phyloP scores from a whole-genome alignment of 306 rosid genomes.

The Sechiopsis laciniata region DNA sequence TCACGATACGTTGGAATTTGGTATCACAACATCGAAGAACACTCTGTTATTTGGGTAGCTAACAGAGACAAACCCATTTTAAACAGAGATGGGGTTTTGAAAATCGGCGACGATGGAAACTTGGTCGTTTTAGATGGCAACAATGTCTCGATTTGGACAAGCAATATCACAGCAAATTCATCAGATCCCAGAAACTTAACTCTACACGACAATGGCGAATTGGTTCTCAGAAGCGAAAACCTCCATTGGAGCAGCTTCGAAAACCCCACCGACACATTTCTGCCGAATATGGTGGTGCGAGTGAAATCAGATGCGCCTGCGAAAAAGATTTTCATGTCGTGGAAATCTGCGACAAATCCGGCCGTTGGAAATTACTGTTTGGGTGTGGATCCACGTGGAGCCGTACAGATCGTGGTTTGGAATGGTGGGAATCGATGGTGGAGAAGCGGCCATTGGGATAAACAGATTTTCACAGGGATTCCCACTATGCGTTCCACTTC shows the following conservation, averaged over 20 bases:
- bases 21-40: constrained; percentile 37
- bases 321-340: constrained; percentile 37
- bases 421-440: constrained; percentile 45
- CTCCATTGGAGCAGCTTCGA: constrained; percentile 54
- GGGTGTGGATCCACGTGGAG: constrained; percentile 62
- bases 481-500: constrained; percentile 32
- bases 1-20: constrained; percentile 63
- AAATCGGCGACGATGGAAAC: constrained; percentile 40
- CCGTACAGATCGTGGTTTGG: constrained; percentile 70
- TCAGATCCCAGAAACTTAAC: constrained; percentile 22
- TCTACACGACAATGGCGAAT: constrained; percentile 42
- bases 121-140: constrained; percentile 40
- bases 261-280: constrained; percentile 53
- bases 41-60: constrained; percentile 49
- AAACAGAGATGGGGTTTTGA: constrained; percentile 38
- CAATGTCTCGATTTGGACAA: constrained; percentile 38
- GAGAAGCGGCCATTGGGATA: constrained; percentile 85
- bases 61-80: constrained; percentile 52
- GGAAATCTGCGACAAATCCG: constrained; percentile 63
- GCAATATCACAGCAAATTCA: constrained; percentile 21
- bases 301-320: constrained; percentile 29
- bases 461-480: constrained; percentile 44
- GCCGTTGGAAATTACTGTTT: constrained; percentile 46
- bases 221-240: constrained; percentile 27
- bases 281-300: constrained; percentile 57